Evolutionary conservation across 495 filamentous ascomycete genomes (phyloP).

Genomic region (Aspergillus panamensis): DNA sequence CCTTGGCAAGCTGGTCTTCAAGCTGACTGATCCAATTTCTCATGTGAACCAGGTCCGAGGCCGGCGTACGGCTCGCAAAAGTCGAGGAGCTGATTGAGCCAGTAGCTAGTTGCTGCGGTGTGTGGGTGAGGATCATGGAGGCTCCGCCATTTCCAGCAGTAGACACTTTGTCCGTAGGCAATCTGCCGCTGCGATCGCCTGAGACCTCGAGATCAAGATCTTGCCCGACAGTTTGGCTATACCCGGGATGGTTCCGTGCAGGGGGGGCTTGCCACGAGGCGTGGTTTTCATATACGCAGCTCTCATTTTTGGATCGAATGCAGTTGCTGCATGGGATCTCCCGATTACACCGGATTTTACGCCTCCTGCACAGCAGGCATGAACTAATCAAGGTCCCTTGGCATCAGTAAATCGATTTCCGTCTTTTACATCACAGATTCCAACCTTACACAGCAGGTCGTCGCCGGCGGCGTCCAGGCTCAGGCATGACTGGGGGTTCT

Average conservation of each 20-base stretch:
- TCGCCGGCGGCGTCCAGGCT: slow-evolving; percentile 43
- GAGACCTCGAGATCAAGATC: too few relatives aligned
- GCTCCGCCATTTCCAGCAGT: not conserved
- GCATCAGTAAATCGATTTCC: slow-evolving; percentile 7
- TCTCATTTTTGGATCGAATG: slow-evolving; percentile 37
- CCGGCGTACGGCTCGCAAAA: slow-evolving; percentile 26
- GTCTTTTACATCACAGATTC: not conserved
- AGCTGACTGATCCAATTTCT: slow-evolving; percentile 40
- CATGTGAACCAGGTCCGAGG: slow-evolving; percentile 36
- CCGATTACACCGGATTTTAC: slow-evolving; percentile 51
- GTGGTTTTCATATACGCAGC: slow-evolving; percentile 40
- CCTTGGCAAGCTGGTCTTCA: slow-evolving; percentile 42
- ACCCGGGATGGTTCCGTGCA: too few relatives aligned
- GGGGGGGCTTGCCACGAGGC: slow-evolving; percentile 13
- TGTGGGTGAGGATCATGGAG: slow-evolving; percentile 14
- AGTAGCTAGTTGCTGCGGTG: slow-evolving; percentile 10
- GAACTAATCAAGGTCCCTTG: slow-evolving; percentile 25
- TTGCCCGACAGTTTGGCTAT: not conserved
- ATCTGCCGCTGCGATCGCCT: too few relatives aligned
- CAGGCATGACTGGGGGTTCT: slow-evolving; percentile 22
- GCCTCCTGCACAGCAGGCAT: slow-evolving; percentile 44
- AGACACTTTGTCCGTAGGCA: not conserved
- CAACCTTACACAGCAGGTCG: slow-evolving; percentile 43
- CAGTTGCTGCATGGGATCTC: slow-evolving; percentile 52
- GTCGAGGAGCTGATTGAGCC: slow-evolving; percentile 30